Conservation (phyloP, 2,329 filamentous ascomycete species). For the Cladosporium austrohemisphaericum region DNA sequence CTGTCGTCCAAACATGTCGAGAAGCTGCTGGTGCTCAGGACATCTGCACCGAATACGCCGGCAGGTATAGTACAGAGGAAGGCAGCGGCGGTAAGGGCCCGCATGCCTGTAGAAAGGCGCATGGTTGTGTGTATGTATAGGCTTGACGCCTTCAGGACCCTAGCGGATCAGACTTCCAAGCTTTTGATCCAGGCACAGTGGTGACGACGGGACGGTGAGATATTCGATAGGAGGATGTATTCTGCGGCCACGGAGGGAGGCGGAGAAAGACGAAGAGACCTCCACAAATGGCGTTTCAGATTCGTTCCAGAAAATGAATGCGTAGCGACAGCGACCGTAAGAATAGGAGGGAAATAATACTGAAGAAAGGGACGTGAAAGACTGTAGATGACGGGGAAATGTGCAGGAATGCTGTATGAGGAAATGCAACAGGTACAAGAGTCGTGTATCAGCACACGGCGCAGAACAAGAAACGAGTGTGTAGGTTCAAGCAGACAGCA, state of each 20-base stretch:
- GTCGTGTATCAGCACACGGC: neutral
- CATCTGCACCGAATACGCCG: constrained; percentile 59
- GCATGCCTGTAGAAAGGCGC: constrained; percentile 25
- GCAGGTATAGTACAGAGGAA: constrained; percentile 36
- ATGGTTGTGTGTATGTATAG: constrained; percentile 22
- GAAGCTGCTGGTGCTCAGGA: constrained; percentile 79
- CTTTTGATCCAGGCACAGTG: constrained; percentile 1
- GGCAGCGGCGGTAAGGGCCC: constrained; percentile 25
- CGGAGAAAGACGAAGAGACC: constrained; percentile 3
- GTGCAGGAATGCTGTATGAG: neutral
- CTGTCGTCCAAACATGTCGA: constrained; percentile 62
- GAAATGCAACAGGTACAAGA: constrained; percentile 5
- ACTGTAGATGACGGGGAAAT: neutral
- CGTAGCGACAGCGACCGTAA: constrained; percentile 5
- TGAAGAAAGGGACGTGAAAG: neutral
- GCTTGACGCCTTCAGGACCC: constrained; percentile 4
- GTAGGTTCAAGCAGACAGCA: constrained; percentile 9
- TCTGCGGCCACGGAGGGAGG: neutral
- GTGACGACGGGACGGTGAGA: too few relatives aligned
- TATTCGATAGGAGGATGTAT: neutral
- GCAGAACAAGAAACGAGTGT: constrained; percentile 10
- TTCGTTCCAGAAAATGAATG: constrained; percentile 4
- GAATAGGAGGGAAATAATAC: neutral
- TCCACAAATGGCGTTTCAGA: constrained; percentile 14
- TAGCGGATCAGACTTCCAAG: constrained; percentile 9